A percentile compares a stretch with the other conserved stretches of the same genome.
Conservation (phyloP, 768 basidiomycete species). For the Butyriboletus loyo region DNA sequence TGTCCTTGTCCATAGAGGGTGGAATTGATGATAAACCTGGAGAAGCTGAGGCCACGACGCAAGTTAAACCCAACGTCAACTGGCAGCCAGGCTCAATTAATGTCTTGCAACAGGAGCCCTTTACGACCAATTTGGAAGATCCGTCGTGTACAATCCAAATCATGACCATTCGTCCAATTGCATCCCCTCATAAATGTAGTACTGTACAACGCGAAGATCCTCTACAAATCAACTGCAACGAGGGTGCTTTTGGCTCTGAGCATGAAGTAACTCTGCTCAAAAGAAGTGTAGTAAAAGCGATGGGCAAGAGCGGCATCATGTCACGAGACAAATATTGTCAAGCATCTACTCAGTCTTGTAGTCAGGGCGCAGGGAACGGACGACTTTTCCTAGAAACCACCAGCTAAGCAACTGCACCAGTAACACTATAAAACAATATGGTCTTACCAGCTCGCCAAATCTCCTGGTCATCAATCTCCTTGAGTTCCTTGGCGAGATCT, state of each 20-base stretch:
- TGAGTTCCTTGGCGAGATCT: conserved; percentile 88
- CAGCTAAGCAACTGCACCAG: conserved; percentile 5
- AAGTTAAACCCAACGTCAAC: neutral
- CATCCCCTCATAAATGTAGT: neutral
- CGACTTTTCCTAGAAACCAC: conserved; percentile 65
- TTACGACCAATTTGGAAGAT: conserved; percentile 2
- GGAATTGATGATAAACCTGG: neutral
- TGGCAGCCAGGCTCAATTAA: neutral
- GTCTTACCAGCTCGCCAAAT: conserved; percentile 90
- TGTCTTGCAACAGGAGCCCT: neutral
- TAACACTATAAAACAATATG: neutral
- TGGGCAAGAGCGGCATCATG: conserved; percentile 5
- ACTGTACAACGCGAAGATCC: conserved; percentile 20
- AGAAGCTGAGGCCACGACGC: neutral
- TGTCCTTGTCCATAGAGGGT: conserved; percentile 52
- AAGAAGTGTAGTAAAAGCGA: conserved; percentile 6
- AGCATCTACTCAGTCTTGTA: conserved; percentile 59
- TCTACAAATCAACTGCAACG: conserved; percentile 20
- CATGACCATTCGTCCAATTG: neutral
- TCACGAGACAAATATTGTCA: neutral
- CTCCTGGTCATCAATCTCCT: conserved; percentile 96
- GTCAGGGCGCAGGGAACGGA: conserved; percentile 85
- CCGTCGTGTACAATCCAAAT: neutral
- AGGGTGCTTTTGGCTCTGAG: conserved; percentile 24
- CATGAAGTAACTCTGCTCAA: conserved; percentile 11